Base-by-base conservation (phyloP, 192 early-diverging fungal genomes). In the Irineochytrium annulatum region DNA sequence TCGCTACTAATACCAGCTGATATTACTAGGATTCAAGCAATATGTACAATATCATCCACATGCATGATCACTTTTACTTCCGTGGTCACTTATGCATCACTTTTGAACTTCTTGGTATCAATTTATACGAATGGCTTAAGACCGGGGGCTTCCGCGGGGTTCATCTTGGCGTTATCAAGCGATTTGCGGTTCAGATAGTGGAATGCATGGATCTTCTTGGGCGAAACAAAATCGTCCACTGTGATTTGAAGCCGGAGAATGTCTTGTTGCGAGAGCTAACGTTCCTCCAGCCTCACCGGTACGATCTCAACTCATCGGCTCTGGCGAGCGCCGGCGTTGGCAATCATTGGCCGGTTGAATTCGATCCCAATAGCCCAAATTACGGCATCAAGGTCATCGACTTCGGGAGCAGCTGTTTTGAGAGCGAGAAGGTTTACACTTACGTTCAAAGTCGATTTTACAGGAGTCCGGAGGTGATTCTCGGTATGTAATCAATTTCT, bases 381-480 rank as follows among this genome's bases (percentile, higher is more conserved):
- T 77, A 79, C 43, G 78, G 79, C 33, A 94, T 98, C 75, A 98
- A 98, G 77, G 93, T 98, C 19, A 98, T 98, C 75, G 95, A 98
- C 71, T 95, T 98, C 66, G 95, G 95, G 34, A 90, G 87, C 61
- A 90, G 89, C 69, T 98, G 95, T 64, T 87, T 89, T 29, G 92
- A 94, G 64, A 81, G 84, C 46, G 93, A 98, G 70, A 86, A 90
- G 63, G 86, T 97, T 34, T 98, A 98, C 71, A 97, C 95, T 5
- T 98, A 98, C 61, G 94, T 98, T 52, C 95, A 98, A 71, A 85
- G 81, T 60, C 80, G 95, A 43, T 98, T 98, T 76, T 98, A 98
- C 73, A 88, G 95, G 32, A 89, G 90, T 26, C 95, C 95, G 5
- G 95, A 98, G 74, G 92, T 98, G 20, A 98, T 98, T 44, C 67